Evolutionary conservation across 139 green algal species (phyloP), one percentile per base, ranked within the genome.

Genomic region (Chlorella sp.): DNA sequence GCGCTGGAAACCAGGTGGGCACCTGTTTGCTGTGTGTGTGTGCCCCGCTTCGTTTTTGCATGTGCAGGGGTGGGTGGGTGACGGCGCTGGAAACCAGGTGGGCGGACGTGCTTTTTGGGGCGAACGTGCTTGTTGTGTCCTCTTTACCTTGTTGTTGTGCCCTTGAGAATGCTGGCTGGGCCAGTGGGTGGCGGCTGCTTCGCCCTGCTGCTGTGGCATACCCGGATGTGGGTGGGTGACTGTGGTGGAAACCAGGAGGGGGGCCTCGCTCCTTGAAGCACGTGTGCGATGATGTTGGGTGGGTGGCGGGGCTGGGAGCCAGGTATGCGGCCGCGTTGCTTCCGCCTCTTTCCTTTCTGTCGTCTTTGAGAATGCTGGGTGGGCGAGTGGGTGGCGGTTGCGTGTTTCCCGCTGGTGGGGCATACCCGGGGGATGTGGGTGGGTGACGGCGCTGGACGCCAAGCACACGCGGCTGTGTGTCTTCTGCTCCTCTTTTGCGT

Each of bases 21-120:
- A 53, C 12, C 24, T 68, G 60, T 68, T 68, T 68, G 36, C 61
- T 64, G 21, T 57, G 12, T 42, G 78, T n/a, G 18, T 78, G 4
- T 78, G 14, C 28, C 12, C 71, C 26, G 4, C 16, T 12, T 36
- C 28, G 28, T 9, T 5, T 16, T 16, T 53, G 75, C 22, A n/a
- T 7, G n/a, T 42, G 36, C 32, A n/a, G 4, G 30, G 4, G 19
- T 24, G 32, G 32, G 19, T 78, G 77, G 30, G 73, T 81, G 1
- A 66, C 89, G 32, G 53, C 89, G 39, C 32, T 92, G 24, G 85
- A 89, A 60, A 48, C 40, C 53, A 85, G 75, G 86, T 89, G 75
- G 5, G 86, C 34, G 12, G 32, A 14, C 16, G 5, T 28, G 68
- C n/a, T 48, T 42, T 16, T 21, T 12, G 78, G 11, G 34, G 78